Evolutionary conservation across 2,329 filamentous ascomycete genomes (phyloP).

Genomic region (Fusarium albidum): DNA sequence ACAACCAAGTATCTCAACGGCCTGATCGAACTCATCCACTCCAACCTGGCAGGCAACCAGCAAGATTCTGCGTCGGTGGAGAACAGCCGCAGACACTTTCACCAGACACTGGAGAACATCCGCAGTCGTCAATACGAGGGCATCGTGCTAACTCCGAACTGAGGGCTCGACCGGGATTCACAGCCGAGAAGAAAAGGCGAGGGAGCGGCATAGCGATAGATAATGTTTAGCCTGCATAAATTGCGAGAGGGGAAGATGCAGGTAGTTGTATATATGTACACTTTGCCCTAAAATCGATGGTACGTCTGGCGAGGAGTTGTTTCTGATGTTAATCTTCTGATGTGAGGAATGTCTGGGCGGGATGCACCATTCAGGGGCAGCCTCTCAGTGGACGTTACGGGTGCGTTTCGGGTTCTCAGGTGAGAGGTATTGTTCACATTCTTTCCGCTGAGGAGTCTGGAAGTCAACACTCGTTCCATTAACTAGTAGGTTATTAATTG

Average conservation of each 20-base stretch:
- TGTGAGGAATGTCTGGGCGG: background rate
- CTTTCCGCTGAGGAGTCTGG: too few species aligned
- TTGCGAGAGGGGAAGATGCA: slow-evolving; percentile 19
- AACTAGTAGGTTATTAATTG: too few species aligned
- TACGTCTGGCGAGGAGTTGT: slow-evolving; percentile 3
- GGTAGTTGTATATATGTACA: slow-evolving; percentile 42
- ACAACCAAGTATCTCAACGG: slow-evolving; percentile 98
- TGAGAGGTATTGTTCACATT: too few species aligned
- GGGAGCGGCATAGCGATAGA: slow-evolving; percentile 38
- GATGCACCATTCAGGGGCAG: slow-evolving; percentile 17
- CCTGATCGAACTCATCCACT: slow-evolving; percentile 97
- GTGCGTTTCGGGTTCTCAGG: too few species aligned
- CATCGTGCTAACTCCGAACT: slow-evolving; percentile 74
- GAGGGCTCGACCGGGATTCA: slow-evolving; percentile 10
- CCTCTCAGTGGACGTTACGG: background rate
- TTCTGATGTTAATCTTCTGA: background rate
- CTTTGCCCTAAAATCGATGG: slow-evolving; percentile 35
- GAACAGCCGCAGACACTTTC: slow-evolving; percentile 90
- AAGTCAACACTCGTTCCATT: too few species aligned
- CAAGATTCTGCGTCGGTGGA: slow-evolving; percentile 84
- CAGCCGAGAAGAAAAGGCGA: slow-evolving; percentile 13
- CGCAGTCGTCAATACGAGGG: slow-evolving; percentile 91
- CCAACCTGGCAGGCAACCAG: slow-evolving; percentile 87
- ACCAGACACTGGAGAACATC: slow-evolving; percentile 95
- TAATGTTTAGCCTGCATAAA: slow-evolving; percentile 35